Evolutionary conservation across 2,329 filamentous ascomycete species (phyloP), one percentile per base, ranked within the genome.

Genomic region (Lecanoromycetidae sp.): DNA sequence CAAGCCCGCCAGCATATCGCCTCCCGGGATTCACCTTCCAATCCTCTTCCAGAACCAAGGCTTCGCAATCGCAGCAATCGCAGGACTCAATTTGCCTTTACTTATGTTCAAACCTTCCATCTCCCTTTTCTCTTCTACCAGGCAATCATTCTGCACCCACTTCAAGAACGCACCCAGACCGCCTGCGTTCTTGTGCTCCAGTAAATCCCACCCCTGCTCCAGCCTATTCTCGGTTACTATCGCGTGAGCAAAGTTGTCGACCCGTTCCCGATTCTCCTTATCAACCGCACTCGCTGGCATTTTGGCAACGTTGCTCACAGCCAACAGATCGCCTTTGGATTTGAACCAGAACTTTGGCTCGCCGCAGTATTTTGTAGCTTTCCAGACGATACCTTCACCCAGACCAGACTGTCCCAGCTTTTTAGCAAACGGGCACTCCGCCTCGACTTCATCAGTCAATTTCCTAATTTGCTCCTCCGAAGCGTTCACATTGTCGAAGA

Each of bases 361-460:
- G 2, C 27, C 27, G 9, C 19, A 27, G 22, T 26, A 33, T 5
- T 34, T 23, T 2, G 5, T n/a, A n/a, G 32, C 37, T 40, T 51
- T 48, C 49, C 49, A 51, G 9, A 51, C 38, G 7, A 51, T 48
- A 7, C 49, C 49, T 34, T 51, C 49, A 6, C 44, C 49, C n/a
- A 23, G 17, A 3, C 44, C 44, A 9, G n/a, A 34, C 15, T 39
- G 32, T 4, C 34, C 42, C 7, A 47, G 30, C 3, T 19, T 13
- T 6, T 40, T 33, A 5, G 30, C 38, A 30, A 41, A 48, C 8
- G 49, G 49, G 23, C 49, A 51, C 17, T 23, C 5, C 27, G 19
- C 20, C 25, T 44, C 44, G 6, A 48, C 49, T 30, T 32, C 27
- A 12, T 29, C 27, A 6, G 40, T 40, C 10, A 48, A 9, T 9